phyloP scores from a whole-genome alignment of 495 filamentous ascomycete species.

The Baudoinia panamericana region DNA sequence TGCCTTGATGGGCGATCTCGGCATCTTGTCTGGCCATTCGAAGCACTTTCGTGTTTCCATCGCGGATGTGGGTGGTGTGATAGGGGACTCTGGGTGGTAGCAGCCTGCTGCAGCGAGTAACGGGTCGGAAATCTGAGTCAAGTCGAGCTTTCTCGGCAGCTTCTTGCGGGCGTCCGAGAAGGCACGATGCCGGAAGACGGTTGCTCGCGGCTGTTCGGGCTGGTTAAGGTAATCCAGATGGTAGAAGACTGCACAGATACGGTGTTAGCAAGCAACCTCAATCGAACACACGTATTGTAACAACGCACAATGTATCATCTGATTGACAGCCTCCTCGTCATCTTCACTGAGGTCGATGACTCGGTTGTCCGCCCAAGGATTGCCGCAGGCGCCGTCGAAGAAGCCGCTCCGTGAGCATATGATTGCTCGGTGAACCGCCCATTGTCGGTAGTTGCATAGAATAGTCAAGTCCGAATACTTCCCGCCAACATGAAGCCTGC shows the following conservation, averaged over 20 bases:
- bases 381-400: conserved; percentile 31
- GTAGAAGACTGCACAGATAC: conserved; percentile 30
- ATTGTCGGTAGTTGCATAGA: conserved; percentile 26
- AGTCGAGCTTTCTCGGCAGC: conserved; percentile 24
- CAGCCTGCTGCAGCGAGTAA: conserved; percentile 25
- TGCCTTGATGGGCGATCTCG: conserved; percentile 4
- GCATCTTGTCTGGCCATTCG: conserved; percentile 4
- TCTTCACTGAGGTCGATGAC: conserved; percentile 31
- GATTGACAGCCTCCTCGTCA: conserved; percentile 31
- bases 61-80: neutral
- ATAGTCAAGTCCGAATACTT: conserved; percentile 34
- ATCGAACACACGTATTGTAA: too few relatives aligned
- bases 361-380: conserved; percentile 22
- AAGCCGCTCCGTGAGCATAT: conserved; percentile 31
- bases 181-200: conserved; percentile 19
- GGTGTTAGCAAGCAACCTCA: conserved; percentile 10
- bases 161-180: conserved; percentile 6
- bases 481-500: conserved; percentile 20
- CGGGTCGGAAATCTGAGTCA: conserved; percentile 28
- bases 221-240: conserved; percentile 31
- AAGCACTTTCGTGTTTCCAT: neutral
- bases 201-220: conserved; percentile 15
- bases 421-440: conserved; percentile 30
- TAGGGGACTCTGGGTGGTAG: conserved; percentile 10
- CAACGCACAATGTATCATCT: conserved; percentile 32